Evolutionary conservation across 2,329 filamentous ascomycete species (phyloP), one percentile per base, ranked within the genome.

Genomic region (Aspergillus carbonarius): DNA sequence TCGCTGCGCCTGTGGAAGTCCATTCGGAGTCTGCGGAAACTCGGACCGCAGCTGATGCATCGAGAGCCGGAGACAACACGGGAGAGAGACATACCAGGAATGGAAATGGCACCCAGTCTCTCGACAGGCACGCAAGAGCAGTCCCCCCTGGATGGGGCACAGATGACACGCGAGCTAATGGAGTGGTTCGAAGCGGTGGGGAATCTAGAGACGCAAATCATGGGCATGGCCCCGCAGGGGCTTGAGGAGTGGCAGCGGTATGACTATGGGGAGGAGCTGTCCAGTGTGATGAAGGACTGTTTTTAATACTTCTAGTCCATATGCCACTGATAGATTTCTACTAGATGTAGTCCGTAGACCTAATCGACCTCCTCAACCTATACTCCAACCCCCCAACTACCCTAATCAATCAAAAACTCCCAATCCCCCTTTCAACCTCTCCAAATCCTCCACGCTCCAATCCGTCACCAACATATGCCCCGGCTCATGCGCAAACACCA

Each of bases 391-490:
- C n/a, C n/a, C n/a, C n/a, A n/a, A n/a, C n/a, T n/a, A n/a, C n/a
- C n/a, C n/a, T n/a, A n/a, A n/a, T n/a, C n/a, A n/a, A n/a, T n/a
- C n/a, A n/a, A n/a, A n/a, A n/a, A n/a, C n/a, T n/a, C n/a, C n/a
- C n/a, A n/a, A n/a, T n/a, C 49, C 49, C 18, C 20, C 18, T 32
- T 58, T 58, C 48, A 68, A 52, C 10, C 48, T 59, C 30, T 62
- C 48, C 10, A 72, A 49, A 57, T 83, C 79, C 10, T 75, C 72
- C 56, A 81, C 77, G 20, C 66, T 73, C 49, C 66, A 72, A 76
- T 88, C 85, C 54, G 87, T 69, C 1, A 87, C 72, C 42, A 88
- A 67, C 85, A 88, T 88, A 68, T 86, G 78, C 0, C 85, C 85
- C 0, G 85, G 85, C 17, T 81, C 80, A 74, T 89, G 86, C 0